Evolutionary conservation across 345 rosid species (phyloP).

Genomic region (Dovyalis caffra): DNA sequence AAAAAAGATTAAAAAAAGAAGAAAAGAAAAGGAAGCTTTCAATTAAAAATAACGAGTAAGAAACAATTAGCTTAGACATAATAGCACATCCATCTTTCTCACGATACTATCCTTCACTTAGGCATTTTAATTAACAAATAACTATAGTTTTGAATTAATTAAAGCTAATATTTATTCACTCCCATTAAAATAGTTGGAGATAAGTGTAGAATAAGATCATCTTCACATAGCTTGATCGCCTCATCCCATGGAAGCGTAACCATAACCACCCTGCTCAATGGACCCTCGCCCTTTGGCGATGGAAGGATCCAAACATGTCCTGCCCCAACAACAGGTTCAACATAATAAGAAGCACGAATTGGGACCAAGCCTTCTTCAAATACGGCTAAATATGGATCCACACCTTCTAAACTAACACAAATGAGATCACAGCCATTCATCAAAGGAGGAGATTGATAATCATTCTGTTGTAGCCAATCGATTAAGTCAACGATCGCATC

Average conservation of each 20-base stretch:
- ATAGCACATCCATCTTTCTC: too few relatives aligned
- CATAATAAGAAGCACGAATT: slow-evolving; percentile 36
- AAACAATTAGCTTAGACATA: too few relatives aligned
- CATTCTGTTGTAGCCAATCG: slow-evolving; percentile 47
- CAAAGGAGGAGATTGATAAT: background rate
- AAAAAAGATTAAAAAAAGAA: too few relatives aligned
- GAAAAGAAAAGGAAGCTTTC: too few relatives aligned
- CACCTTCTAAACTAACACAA: slow-evolving; percentile 44
- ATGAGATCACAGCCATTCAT: slow-evolving; percentile 46
- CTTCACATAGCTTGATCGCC: slow-evolving; percentile 36
- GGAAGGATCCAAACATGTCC: slow-evolving; percentile 58
- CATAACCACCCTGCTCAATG: slow-evolving; percentile 50
- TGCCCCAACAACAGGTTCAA: slow-evolving; percentile 40
- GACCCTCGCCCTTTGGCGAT: slow-evolving; percentile 32
- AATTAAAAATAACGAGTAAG: too few relatives aligned
- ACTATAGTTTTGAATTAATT: too few relatives aligned
- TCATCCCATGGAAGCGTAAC: slow-evolving; percentile 50
- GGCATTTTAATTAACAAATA: too few relatives aligned
- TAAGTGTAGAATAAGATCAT: slow-evolving; percentile 46
- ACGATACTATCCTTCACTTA: too few relatives aligned
- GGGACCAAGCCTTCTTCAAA: slow-evolving; percentile 48
- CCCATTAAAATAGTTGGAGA: slow-evolving; percentile 50
- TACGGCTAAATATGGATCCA: slow-evolving; percentile 25
- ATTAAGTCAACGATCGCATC: slow-evolving; percentile 54
- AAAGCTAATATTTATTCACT: background rate